A percentile compares a stretch with the other conserved stretches of the same genome.
Conservation (phyloP, 2,329 filamentous ascomycete genomes). For the Beauveria rudraprayagi region DNA sequence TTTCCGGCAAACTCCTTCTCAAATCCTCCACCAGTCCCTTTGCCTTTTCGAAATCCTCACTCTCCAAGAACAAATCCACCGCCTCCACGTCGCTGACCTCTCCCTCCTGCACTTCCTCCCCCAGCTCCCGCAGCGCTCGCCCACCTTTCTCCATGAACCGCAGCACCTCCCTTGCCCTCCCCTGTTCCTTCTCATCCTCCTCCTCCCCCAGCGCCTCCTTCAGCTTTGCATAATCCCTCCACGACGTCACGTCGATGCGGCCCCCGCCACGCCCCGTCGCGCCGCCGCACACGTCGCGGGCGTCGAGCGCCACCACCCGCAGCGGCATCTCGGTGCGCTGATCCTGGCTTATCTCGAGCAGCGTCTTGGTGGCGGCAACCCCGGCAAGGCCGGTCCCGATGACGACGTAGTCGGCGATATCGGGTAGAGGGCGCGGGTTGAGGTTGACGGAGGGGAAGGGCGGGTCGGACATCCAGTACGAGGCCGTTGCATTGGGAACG, state of each 20-base stretch:
- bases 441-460: constrained; percentile 34
- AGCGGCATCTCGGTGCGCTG: constrained; percentile 9
- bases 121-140: constrained; percentile 30
- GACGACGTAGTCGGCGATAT: constrained; percentile 39
- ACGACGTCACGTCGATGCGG: constrained; percentile 39
- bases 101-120: constrained; percentile 25
- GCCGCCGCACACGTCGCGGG: constrained; percentile 39
- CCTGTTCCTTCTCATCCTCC: constrained; percentile 19
- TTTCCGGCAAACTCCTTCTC: constrained; percentile 31
- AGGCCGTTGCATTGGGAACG: constrained; percentile 29
- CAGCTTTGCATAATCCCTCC: constrained; percentile 32
- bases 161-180: constrained; percentile 32
- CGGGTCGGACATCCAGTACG: constrained; percentile 40
- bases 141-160: constrained; percentile 38
- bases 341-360: constrained; percentile 19
- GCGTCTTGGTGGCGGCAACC: constrained; percentile 22
- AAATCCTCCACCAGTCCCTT: constrained; percentile 26
- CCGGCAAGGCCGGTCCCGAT: constrained; percentile 49
- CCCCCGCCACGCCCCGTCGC: constrained; percentile 48
- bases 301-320: constrained; percentile 41
- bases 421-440: constrained; percentile 25
- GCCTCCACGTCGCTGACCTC: constrained; percentile 39
- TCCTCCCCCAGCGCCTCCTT: constrained; percentile 20
- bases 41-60: constrained; percentile 26
- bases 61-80: constrained; percentile 36